These are phyloP conservation scores for Pseudogymnoascus sp. DNA, from an alignment of 2,329 filamentous ascomycete genomes.

Conservation along the genomic window DNA sequence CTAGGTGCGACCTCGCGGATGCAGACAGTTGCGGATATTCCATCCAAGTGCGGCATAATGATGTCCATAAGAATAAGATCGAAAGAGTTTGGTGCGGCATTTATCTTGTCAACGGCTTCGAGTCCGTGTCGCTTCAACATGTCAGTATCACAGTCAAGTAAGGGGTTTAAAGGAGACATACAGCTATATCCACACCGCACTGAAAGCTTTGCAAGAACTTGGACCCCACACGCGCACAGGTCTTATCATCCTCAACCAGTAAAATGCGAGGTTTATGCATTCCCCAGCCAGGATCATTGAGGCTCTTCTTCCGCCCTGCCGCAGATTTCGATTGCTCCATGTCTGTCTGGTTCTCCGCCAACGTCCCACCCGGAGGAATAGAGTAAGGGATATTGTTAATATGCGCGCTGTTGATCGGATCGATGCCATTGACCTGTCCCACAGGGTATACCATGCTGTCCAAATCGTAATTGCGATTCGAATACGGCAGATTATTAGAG, in stretches of 20 bases:
- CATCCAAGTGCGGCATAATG: conserved; percentile 94
- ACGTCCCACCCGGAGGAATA: conserved; percentile 56
- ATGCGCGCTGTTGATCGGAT: conserved; percentile 89
- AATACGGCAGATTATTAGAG: conserved; percentile 36
- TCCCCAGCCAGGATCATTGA: conserved; percentile 48
- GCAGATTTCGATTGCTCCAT: conserved; percentile 34
- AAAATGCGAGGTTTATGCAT: conserved; percentile 68
- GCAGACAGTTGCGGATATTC: conserved; percentile 87
- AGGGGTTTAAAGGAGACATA: conserved; percentile 34
- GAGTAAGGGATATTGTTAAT: conserved; percentile 90
- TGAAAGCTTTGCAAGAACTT: conserved; percentile 61
- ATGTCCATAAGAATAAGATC: conserved; percentile 83
- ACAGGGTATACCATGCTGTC: conserved; percentile 82
- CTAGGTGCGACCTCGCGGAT: conserved; percentile 80
- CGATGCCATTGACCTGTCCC: conserved; percentile 83
- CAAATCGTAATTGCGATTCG: conserved; percentile 43
- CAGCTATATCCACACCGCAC: conserved; percentile 60
- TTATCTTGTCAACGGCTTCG: conserved; percentile 83
- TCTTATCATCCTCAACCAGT: conserved; percentile 76
- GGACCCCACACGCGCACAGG: conserved; percentile 59
- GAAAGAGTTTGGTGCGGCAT: conserved; percentile 42
- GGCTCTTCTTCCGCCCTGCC: conserved; percentile 35
- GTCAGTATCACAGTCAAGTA: conserved; percentile 19
- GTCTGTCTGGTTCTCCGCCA: conserved; percentile 30
- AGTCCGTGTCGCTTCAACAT: conserved; percentile 66